Conservation (phyloP, 352 stramenopile genomes). For the Pythium aphanidermatum region DNA sequence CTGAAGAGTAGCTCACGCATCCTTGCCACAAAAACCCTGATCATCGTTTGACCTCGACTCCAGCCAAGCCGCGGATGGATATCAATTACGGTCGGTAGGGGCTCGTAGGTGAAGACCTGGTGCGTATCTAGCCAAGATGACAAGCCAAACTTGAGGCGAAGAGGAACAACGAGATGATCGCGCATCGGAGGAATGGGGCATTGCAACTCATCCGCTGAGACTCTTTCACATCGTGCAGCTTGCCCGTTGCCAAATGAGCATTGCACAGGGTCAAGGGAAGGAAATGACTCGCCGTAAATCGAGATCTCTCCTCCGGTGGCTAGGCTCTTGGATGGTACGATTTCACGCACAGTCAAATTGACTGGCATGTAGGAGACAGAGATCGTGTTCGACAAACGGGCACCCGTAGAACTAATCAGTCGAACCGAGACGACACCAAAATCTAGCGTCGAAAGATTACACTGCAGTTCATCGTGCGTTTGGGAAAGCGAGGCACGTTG, state of each 20-base stretch:
- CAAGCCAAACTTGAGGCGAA: slow-evolving; percentile 9
- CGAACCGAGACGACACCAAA: too few species aligned
- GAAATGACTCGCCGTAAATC: slow-evolving; percentile 6
- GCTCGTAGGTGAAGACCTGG: slow-evolving; percentile 8
- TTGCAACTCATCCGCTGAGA: slow-evolving; percentile 4
- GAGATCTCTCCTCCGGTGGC: too few species aligned
- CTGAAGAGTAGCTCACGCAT: neutral
- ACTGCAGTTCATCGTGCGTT: too few species aligned
- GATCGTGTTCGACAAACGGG: too few species aligned
- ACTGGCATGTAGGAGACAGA: too few species aligned
- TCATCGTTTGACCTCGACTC: slow-evolving; percentile 2
- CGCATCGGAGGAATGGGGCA: slow-evolving; percentile 12
- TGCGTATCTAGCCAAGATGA: slow-evolving; percentile 14
- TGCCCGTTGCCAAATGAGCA: slow-evolving; percentile 7
- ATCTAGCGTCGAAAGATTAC: too few species aligned
- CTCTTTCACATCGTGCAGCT: neutral
- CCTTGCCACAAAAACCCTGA: slow-evolving; percentile 7
- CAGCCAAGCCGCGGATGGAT: slow-evolving; percentile 10
- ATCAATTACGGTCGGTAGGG: slow-evolving; percentile 7
- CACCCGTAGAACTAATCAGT: too few species aligned
- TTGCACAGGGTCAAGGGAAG: neutral
- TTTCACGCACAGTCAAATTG: neutral
- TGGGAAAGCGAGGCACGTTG: too few species aligned
- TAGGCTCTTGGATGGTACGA: too few species aligned
- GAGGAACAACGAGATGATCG: neutral